Evolutionary conservation across 2,329 filamentous ascomycete species (phyloP).

Genomic region (Trichoderma gracile): DNA sequence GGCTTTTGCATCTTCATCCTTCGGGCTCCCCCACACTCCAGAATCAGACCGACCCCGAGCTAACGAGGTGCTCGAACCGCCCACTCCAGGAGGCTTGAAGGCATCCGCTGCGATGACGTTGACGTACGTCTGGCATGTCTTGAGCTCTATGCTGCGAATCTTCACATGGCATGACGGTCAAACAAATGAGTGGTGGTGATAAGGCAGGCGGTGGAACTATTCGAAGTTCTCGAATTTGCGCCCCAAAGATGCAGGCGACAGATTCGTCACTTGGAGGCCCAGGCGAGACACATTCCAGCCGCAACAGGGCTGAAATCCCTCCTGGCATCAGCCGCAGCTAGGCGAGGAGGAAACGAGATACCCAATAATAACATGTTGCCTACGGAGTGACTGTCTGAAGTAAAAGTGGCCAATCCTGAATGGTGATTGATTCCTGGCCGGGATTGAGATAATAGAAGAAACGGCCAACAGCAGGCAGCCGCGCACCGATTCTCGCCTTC

Average conservation of each 20-base stretch:
- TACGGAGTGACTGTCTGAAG: no score
- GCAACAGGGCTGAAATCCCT: constrained; percentile 16
- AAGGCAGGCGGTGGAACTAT: neutral
- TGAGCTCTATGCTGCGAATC: neutral
- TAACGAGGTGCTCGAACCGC: constrained; percentile 15
- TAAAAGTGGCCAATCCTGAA: no score
- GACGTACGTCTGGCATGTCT: constrained; percentile 14
- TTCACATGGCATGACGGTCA: constrained; percentile 17
- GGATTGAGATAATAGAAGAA: no score
- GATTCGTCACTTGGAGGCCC: neutral
- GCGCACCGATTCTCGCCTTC: neutral
- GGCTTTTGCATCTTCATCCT: neutral
- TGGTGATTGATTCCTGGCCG: no score
- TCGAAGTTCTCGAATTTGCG: neutral
- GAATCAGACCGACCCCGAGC: constrained; percentile 11
- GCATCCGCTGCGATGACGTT: constrained; percentile 25
- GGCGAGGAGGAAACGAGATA: neutral
- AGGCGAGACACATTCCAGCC: constrained; percentile 7
- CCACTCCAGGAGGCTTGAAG: constrained; percentile 14
- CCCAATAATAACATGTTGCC: no score
- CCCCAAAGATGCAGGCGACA: neutral
- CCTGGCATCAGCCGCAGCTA: constrained; percentile 5
- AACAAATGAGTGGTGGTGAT: neutral
- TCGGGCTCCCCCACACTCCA: constrained; percentile 14
- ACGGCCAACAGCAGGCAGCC: neutral